A percentile compares a stretch with the other conserved stretches of the same genome.
Evolutionary conservation across 805 yeast species (phyloP).

Genomic region (Maudiozyma turicensis): DNA sequence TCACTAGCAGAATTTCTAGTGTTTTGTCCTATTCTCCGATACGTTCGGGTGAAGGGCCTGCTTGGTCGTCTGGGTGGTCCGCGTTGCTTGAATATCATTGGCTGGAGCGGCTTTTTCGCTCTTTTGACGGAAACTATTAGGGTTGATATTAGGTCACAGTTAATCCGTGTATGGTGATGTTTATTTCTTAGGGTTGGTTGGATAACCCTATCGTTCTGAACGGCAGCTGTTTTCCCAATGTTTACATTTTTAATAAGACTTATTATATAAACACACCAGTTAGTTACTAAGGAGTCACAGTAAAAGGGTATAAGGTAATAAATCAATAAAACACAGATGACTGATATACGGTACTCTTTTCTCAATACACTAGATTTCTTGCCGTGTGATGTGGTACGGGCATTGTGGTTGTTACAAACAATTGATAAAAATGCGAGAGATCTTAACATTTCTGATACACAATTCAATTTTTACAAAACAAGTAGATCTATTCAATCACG

Average conservation of each 20-base stretch:
- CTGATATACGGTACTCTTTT: slow-evolving; percentile 32
- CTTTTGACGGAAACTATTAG: too few species aligned
- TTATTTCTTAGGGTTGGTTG: too few species aligned
- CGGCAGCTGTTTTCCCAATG: too few species aligned
- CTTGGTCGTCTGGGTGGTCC: background rate
- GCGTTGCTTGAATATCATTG: background rate
- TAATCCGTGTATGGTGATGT: too few species aligned
- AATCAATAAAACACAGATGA: background rate
- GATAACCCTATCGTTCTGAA: too few species aligned
- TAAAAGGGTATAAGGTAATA: background rate
- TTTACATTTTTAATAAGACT: too few species aligned
- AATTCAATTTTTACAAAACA: background rate
- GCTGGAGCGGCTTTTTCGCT: background rate
- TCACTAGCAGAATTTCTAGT: background rate
- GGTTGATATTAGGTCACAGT: too few species aligned
- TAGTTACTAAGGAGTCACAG: too few species aligned
- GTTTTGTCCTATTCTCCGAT: background rate
- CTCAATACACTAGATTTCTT: slow-evolving; percentile 34
- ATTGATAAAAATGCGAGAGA: slow-evolving; percentile 15
- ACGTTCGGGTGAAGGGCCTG: background rate
- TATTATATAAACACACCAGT: too few species aligned
- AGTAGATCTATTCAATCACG: slow-evolving; percentile 10
- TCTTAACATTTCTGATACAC: background rate
- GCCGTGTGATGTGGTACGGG: slow-evolving; percentile 35
- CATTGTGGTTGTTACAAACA: slow-evolving; percentile 34